These are phyloP conservation scores for Lactifluus hygrophoroides DNA, from an alignment of 768 basidiomycete species.

Conservation along the genomic window DNA sequence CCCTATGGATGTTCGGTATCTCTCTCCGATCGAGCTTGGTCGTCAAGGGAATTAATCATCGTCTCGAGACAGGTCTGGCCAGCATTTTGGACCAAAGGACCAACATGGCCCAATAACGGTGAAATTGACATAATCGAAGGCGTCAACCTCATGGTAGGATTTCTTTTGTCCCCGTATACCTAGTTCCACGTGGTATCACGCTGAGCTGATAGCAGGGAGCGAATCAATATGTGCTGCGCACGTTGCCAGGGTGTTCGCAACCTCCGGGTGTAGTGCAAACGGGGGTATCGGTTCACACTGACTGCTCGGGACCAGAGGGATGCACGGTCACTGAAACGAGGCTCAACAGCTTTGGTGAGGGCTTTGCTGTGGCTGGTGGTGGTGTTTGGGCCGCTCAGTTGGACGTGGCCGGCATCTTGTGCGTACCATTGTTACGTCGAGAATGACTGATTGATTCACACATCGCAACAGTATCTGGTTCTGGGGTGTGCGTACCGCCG, in stretches of 20 bases:
- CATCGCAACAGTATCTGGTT: constrained; percentile 36
- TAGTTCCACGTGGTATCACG: background rate
- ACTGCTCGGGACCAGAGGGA: constrained; percentile 32
- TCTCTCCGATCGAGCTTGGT: background rate
- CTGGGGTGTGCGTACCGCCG: constrained; percentile 32
- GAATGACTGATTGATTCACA: too few species aligned
- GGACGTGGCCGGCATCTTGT: constrained; percentile 46
- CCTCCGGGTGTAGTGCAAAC: constrained; percentile 26
- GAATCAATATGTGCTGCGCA: constrained; percentile 55
- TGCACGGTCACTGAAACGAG: constrained; percentile 29
- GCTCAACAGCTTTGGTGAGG: constrained; percentile 33
- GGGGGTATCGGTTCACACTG: constrained; percentile 26
- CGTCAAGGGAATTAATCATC: background rate
- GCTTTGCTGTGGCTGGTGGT: constrained; percentile 43
- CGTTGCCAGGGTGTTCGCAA: constrained; percentile 33
- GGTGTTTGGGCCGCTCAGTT: constrained; percentile 66
- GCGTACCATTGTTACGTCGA: constrained; percentile 24
- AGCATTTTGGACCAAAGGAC: constrained; percentile 28
- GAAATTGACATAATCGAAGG: constrained; percentile 39
- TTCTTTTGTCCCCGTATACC: background rate
- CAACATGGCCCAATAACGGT: constrained; percentile 37
- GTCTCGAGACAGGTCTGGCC: constrained; percentile 34
- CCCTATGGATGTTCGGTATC: constrained; percentile 51
- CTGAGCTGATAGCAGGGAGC: background rate
- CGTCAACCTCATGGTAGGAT: constrained; percentile 36